A percentile compares a stretch with the other conserved stretches of the same genome.
Conservation (phyloP, 139 green algal genomes). For the Eudorina sp. region DNA sequence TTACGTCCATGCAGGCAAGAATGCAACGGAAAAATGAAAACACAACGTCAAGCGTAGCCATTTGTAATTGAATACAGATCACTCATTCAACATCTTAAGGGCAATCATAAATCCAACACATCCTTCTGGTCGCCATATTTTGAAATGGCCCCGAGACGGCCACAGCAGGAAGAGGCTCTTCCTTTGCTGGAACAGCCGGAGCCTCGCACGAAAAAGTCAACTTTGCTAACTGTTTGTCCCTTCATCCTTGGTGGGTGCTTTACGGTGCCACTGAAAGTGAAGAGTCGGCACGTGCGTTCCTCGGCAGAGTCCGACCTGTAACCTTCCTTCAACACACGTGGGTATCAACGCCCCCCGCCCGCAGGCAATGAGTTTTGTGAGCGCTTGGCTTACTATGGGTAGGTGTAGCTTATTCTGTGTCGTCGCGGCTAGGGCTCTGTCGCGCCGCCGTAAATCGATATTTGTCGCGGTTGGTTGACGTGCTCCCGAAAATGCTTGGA, state of each 20-base stretch:
- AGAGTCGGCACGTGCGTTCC: constrained; percentile 12
- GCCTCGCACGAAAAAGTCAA: constrained; percentile 63
- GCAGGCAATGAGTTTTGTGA: constrained; percentile 95
- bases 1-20: not conserved
- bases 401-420: not conserved
- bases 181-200: constrained; percentile 30
- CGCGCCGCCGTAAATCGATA: constrained; percentile 14
- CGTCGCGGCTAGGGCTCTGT: not conserved
- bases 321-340: not conserved
- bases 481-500: not conserved
- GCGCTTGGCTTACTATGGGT: constrained; percentile 91
- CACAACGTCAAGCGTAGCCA: not conserved
- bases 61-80: not conserved
- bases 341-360: not conserved
- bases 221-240: constrained; percentile 86
- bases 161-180: constrained; percentile 13
- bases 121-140: not conserved
- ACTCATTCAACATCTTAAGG: not conserved
- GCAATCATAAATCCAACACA: too few relatives aligned
- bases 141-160: not conserved
- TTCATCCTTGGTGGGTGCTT: constrained; percentile 84
- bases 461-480: not conserved
- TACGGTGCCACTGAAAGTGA: too few relatives aligned
- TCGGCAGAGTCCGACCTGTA: not conserved
- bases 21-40: not conserved